Base-by-base conservation (phyloP, 2,329 filamentous ascomycete genomes). In the Rutstroemia sp. region DNA sequence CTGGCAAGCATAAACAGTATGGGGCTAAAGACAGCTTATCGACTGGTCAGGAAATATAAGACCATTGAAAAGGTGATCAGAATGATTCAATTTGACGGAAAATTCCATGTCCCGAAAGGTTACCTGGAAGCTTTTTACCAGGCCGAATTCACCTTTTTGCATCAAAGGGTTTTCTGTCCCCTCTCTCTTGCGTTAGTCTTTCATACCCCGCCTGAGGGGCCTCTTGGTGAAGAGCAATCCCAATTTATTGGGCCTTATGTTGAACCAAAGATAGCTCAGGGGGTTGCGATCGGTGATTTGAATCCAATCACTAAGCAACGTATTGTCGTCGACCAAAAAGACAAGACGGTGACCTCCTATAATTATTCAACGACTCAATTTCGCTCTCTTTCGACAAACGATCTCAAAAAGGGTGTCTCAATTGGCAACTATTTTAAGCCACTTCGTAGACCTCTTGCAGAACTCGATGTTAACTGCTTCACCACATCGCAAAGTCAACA, bases 91-190 rank as follows among this genome's bases (percentile, higher is more conserved):
- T 95, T 97, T 62, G 91, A 96, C 54, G 91, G 90, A 17, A 92
- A 95, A 69, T 86, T 84, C 64, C 81, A 81, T 53, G 80, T 99
- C 9, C 92, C 94, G 0, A 75, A 84, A 41, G 86, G 88, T 60
- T 99, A 97, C 68, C 74, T 94, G 27, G 83, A 88, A 7, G 78
- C 82, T 19, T 99, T 97, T 69, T 81, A 83, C 59, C 86, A 92
- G 68, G 94, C 94, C 0, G 94, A 99, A 71, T 76, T 89, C 63
- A 97, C 94, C 0, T 99, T 99, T 67, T 74, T 96, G 17, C 88
- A 97, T 67, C 94, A 96, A 73, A 88, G 94, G 73, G 92, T 97
- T 3, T 99, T 89, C 70, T 97, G 92, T 69, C 91, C 92, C 0
- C 75, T 78, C 39, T 78, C 80, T 44, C 78, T 85, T 57, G 75